A percentile compares a stretch with the other conserved stretches of the same genome.
Evolutionary conservation across 2,329 filamentous ascomycete species (phyloP).

Genomic region (Fusarium sp.): DNA sequence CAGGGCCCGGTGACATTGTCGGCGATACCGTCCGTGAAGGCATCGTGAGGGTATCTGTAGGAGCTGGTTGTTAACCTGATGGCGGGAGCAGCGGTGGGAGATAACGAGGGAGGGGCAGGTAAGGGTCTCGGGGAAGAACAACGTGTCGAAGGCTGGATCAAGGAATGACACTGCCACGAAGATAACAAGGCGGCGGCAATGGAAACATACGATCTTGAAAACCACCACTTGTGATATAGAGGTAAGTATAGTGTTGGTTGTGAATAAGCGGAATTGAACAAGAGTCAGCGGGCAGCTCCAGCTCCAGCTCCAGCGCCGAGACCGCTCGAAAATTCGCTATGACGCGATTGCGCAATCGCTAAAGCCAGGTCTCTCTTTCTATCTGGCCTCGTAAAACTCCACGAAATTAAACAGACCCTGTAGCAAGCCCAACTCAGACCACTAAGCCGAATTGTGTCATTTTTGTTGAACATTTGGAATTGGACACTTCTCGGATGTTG

Average conservation of each 20-base stretch:
- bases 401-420: constrained; percentile 8
- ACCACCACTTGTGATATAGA: not conserved
- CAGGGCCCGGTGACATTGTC: constrained; percentile 39
- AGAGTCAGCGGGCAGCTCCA: constrained; percentile 22
- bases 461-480: constrained; percentile 29
- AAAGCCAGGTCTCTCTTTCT: constrained; percentile 18
- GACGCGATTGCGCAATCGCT: constrained; percentile 41
- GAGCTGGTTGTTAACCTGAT: constrained; percentile 15
- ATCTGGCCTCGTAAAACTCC: not conserved
- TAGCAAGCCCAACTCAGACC: not conserved
- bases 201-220: not conserved
- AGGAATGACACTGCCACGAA: not conserved
- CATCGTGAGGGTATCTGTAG: constrained; percentile 41
- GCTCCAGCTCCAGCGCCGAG: constrained; percentile 31
- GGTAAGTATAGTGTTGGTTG: constrained; percentile 6
- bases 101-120: constrained; percentile 17
- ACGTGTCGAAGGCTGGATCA: not conserved
- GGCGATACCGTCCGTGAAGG: constrained; percentile 44
- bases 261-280: constrained; percentile 13
- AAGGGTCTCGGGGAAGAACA: not conserved
- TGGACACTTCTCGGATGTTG: not conserved
- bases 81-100: constrained; percentile 1
- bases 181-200: accelerated
- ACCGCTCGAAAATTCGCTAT: constrained; percentile 34
- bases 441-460: constrained; percentile 30